Conservation (phyloP, 139 green algal species). For the Raphidocelis subcapitata region DNA sequence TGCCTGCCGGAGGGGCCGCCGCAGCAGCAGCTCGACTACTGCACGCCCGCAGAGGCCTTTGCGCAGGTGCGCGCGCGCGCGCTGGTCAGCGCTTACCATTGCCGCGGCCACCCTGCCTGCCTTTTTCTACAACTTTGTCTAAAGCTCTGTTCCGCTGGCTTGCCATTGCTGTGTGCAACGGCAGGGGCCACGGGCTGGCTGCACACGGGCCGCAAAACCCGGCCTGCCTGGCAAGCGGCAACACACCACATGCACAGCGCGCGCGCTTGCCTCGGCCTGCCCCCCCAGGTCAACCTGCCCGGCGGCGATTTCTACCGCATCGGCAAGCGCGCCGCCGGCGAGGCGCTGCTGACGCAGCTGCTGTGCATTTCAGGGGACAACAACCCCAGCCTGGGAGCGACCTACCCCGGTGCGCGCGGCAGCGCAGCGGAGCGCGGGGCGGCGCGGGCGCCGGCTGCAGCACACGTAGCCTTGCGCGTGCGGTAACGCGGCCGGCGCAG, state of each 20-base stretch:
- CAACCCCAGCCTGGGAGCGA: constrained; percentile 42
- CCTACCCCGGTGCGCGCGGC: constrained; percentile 34
- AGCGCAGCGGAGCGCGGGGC: neutral
- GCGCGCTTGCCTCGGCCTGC: too few species aligned
- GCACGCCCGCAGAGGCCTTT: constrained; percentile 28
- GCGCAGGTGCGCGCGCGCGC: constrained; percentile 22
- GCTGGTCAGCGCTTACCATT: too few species aligned
- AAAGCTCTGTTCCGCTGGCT: too few species aligned
- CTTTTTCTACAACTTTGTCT: too few species aligned
- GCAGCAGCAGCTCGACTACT: constrained; percentile 40
- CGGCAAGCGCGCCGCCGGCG: constrained; percentile 14
- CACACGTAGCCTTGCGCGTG: neutral
- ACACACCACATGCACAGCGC: too few species aligned
- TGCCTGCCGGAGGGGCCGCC: constrained; percentile 39
- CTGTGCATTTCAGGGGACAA: constrained; percentile 44
- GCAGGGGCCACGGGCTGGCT: too few species aligned
- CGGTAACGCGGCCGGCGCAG: too few species aligned
- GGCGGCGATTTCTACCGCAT: constrained; percentile 40
- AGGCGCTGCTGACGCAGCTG: constrained; percentile 45
- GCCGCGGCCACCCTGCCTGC: too few species aligned
- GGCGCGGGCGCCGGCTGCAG: neutral
- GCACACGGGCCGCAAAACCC: too few species aligned
- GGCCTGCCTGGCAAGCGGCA: too few species aligned
- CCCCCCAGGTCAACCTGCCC: constrained; percentile 51
- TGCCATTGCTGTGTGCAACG: too few species aligned